These are phyloP conservation scores for Coffea canephora DNA, from an alignment of 257 asterid genomes.

Conservation along the genomic window DNA sequence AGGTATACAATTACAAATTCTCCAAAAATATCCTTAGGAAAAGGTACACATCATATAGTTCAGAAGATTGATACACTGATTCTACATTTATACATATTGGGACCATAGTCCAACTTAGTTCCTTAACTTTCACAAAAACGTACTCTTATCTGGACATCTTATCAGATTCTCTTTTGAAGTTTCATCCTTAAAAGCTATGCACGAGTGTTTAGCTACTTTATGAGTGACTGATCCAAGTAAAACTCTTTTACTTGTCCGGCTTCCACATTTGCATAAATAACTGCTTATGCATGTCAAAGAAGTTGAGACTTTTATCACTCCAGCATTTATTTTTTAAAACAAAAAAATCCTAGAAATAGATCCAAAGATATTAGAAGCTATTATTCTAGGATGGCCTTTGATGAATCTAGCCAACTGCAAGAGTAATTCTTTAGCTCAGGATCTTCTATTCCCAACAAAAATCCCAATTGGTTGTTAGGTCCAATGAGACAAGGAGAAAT, in stretches of 20 bases:
- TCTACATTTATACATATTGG: not conserved
- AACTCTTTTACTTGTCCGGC: not conserved
- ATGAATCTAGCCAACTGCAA: not conserved
- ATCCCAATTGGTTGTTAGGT: not conserved
- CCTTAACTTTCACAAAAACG: not conserved
- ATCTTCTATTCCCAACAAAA: not conserved
- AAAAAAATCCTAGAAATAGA: not conserved
- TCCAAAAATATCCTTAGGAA: not conserved
- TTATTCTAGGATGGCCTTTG: not conserved
- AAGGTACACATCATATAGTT: not conserved
- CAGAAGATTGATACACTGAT: not conserved
- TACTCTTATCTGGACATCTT: not conserved
- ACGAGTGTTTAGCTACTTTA: not conserved
- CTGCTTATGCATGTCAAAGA: not conserved
- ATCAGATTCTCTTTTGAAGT: not conserved
- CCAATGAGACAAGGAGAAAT: not conserved
- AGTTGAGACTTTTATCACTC: not conserved
- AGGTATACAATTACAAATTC: not conserved
- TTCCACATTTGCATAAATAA: too few species aligned
- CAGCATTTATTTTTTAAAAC: too few species aligned
- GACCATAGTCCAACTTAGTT: not conserved
- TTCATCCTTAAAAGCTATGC: not conserved
- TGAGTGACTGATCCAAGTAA: not conserved
- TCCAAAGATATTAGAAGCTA: not conserved
- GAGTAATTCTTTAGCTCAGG: not conserved